A percentile compares a stretch with the other conserved stretches of the same genome.
These are phyloP conservation scores for Neopestalotiopsis sp. DNA, from an alignment of 2,329 filamentous ascomycete genomes.

Conservation along the genomic window DNA sequence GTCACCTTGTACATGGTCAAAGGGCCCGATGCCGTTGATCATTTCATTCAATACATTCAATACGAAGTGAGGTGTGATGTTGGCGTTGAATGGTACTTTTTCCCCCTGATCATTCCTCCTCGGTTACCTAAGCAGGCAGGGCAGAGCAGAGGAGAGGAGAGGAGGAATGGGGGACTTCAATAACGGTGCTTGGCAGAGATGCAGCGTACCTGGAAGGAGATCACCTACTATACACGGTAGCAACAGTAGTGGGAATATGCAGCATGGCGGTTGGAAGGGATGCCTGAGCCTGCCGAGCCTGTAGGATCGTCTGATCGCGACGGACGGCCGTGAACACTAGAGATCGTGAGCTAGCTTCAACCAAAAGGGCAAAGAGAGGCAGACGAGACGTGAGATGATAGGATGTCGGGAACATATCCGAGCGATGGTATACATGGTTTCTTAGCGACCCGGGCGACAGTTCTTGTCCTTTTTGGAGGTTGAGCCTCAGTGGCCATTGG, in stretches of 20 bases:
- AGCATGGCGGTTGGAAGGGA: not conserved
- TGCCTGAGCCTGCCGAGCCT: not conserved
- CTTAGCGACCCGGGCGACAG: not conserved
- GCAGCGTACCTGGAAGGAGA: not conserved
- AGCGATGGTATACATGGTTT: not conserved
- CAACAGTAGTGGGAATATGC: not conserved
- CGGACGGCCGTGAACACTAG: not conserved
- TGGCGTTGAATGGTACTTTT: not conserved
- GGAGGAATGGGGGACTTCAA: no score
- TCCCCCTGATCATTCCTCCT: not conserved
- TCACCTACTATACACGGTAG: no score
- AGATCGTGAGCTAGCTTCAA: not conserved
- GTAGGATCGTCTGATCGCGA: not conserved
- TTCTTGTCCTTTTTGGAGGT: not conserved
- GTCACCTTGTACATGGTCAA: not conserved
- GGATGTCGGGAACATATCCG: not conserved
- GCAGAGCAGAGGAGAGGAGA: no score
- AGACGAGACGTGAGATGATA: not conserved
- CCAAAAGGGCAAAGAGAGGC: not conserved
- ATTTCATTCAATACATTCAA: not conserved
- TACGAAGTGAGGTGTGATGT: not conserved
- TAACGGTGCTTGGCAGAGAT: not conserved
- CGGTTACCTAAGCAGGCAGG: not conserved
- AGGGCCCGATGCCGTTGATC: not conserved
- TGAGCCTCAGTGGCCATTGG: no score